These are phyloP conservation scores for Colletotrichum sojae DNA, from an alignment of 2,329 filamentous ascomycete genomes.

Conservation along the genomic window DNA sequence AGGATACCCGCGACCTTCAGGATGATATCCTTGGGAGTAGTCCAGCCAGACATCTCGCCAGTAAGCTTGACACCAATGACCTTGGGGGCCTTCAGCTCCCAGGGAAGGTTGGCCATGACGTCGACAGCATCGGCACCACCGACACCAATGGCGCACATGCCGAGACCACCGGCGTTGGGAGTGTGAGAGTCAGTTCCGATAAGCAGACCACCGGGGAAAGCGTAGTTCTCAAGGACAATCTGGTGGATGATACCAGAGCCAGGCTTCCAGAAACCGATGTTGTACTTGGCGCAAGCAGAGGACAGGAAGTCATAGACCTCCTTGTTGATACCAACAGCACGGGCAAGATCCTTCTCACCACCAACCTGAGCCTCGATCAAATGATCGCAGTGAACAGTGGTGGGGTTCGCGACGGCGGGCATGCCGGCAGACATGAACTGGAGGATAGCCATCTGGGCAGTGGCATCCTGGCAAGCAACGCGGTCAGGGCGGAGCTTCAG, in stretches of 20 bases:
- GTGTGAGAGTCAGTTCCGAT: slow-evolving; percentile 99
- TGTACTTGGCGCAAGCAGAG: slow-evolving; percentile 96
- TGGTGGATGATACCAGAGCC: slow-evolving; percentile 99
- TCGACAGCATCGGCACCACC: slow-evolving; percentile 99
- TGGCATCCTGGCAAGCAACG: slow-evolving; percentile 99
- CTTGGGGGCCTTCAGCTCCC: slow-evolving; percentile 99
- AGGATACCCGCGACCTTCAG: slow-evolving; percentile 97
- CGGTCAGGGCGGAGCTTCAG: slow-evolving; percentile 97
- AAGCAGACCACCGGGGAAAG: slow-evolving; percentile 97
- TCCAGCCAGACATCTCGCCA: slow-evolving; percentile 91
- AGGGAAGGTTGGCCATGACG: slow-evolving; percentile 96
- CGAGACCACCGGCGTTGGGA: slow-evolving; percentile 95
- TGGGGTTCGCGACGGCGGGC: slow-evolving; percentile 93
- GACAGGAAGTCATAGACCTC: slow-evolving; percentile 99
- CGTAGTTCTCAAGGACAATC: slow-evolving; percentile 98
- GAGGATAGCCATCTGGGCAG: slow-evolving; percentile 98
- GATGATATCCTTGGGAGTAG: slow-evolving; percentile 95
- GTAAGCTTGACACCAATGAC: slow-evolving; percentile 97
- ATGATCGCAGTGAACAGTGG: slow-evolving; percentile 98
- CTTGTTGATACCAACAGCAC: slow-evolving; percentile 95
- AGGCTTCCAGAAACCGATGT: slow-evolving; percentile 99
- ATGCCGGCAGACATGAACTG: slow-evolving; percentile 99
- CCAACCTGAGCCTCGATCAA: slow-evolving; percentile 98
- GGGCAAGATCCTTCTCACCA: slow-evolving; percentile 91
- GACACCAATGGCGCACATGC: slow-evolving; percentile 95